Evolutionary conservation across 2,329 filamentous ascomycete species (phyloP).

Genomic region (Passalora sequoiae): DNA sequence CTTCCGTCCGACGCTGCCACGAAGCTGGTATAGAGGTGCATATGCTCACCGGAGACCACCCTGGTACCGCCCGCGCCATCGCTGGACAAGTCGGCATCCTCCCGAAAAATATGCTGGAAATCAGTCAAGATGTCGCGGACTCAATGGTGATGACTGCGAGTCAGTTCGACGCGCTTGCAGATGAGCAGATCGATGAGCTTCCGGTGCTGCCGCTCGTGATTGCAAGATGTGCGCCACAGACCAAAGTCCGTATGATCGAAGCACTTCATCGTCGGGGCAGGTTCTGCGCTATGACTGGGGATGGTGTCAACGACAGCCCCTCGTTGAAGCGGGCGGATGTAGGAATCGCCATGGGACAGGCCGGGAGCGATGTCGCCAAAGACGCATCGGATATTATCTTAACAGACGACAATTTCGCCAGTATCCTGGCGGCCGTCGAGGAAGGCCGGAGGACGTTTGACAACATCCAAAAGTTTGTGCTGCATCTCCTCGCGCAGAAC

Average conservation of each 20-base stretch:
- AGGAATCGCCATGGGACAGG: constrained; percentile 82
- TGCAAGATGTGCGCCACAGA: constrained; percentile 76
- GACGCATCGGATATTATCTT: constrained; percentile 78
- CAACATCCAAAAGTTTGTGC: constrained; percentile 82
- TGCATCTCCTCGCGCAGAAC: constrained; percentile 93
- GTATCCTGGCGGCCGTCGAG: constrained; percentile 75
- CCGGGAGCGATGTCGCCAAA: constrained; percentile 80
- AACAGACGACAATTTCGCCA: constrained; percentile 84
- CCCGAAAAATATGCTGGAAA: constrained; percentile 52
- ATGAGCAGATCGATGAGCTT: constrained; percentile 68
- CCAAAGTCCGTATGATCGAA: constrained; percentile 87
- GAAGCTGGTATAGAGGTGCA: constrained; percentile 72
- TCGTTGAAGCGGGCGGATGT: constrained; percentile 77
- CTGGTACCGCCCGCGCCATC: constrained; percentile 71
- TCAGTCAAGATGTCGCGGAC: constrained; percentile 59
- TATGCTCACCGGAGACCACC: constrained; percentile 81
- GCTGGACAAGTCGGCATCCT: constrained; percentile 75
- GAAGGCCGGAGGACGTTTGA: constrained; percentile 82
- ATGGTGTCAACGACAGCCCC: constrained; percentile 82
- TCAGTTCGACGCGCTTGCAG: constrained; percentile 57
- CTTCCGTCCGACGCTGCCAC: constrained; percentile 64
- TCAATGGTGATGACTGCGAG: constrained; percentile 67
- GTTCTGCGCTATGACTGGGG: constrained; percentile 83
- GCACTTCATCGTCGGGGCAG: constrained; percentile 70
- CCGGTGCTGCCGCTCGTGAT: constrained; percentile 74